phyloP scores from a whole-genome alignment of 495 filamentous ascomycete genomes.

The Melanomma pulvis-pyrius region DNA sequence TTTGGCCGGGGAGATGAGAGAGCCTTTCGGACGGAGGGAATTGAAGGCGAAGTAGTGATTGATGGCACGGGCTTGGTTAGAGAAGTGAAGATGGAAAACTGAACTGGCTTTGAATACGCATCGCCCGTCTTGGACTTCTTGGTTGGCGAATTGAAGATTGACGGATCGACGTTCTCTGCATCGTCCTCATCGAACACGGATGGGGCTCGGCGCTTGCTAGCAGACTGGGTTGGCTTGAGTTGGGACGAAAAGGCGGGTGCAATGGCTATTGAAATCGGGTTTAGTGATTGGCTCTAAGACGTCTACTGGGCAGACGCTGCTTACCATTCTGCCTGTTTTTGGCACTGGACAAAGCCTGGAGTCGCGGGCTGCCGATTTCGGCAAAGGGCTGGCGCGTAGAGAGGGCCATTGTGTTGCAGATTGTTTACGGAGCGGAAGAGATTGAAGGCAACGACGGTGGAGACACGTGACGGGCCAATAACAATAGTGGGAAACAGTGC shows the following conservation, averaged over 20 bases:
- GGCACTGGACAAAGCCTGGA: constrained; percentile 54
- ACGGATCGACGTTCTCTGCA: constrained; percentile 81
- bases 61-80: constrained; percentile 16
- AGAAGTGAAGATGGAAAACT: constrained; percentile 34
- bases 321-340: constrained; percentile 63
- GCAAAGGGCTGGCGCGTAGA: constrained; percentile 48
- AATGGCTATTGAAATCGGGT: constrained; percentile 16
- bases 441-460: not conserved
- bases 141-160: constrained; percentile 58
- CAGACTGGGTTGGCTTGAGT: constrained; percentile 33
- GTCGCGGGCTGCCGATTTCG: constrained; percentile 44
- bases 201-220: constrained; percentile 48
- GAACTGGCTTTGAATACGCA: constrained; percentile 37
- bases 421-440: constrained; percentile 5
- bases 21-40: constrained; percentile 44
- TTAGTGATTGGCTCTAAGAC: constrained; percentile 20
- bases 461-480: not conserved
- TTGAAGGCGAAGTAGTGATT: constrained; percentile 14
- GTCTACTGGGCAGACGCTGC: constrained; percentile 21
- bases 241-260: constrained; percentile 29
- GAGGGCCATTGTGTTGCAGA: constrained; percentile 39
- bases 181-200: constrained; percentile 58
- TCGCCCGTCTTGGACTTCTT: constrained; percentile 71
- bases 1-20: constrained; percentile 44
- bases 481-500: not conserved